Evolutionary conservation across 2,329 filamentous ascomycete species (phyloP).

Genomic region (Teratosphaeria pseudoeucalypti): DNA sequence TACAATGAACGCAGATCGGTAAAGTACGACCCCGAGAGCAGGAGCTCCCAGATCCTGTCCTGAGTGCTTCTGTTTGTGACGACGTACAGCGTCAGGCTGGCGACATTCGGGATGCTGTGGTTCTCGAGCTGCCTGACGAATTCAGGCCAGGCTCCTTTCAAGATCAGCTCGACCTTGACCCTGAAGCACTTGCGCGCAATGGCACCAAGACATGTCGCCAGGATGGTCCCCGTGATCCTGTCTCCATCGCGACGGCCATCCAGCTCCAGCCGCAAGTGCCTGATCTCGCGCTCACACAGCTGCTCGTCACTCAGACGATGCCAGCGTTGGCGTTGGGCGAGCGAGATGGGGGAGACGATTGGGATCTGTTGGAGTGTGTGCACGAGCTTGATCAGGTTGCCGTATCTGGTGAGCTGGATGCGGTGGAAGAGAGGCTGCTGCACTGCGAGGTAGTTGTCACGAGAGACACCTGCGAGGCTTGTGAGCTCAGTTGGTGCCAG

Average conservation of each 20-base stretch:
- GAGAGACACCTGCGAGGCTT: slow-evolving; percentile 6
- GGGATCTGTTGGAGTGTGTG: slow-evolving; percentile 7
- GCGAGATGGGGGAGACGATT: slow-evolving; percentile 10
- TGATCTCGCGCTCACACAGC: slow-evolving; percentile 12
- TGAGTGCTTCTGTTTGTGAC: background rate
- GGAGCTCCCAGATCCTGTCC: slow-evolving; percentile 9
- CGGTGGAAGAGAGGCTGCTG: slow-evolving; percentile 11
- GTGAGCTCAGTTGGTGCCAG: slow-evolving; percentile 8
- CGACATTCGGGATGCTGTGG: slow-evolving; percentile 8
- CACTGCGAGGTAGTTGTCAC: slow-evolving; percentile 13
- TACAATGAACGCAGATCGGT: slow-evolving; percentile 7
- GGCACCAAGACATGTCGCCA: slow-evolving; percentile 10
- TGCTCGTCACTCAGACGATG: slow-evolving; percentile 11
- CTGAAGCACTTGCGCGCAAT: slow-evolving; percentile 6
- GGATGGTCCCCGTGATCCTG: slow-evolving; percentile 3
- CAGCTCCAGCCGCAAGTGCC: slow-evolving; percentile 6
- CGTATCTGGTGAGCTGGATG: slow-evolving; percentile 6
- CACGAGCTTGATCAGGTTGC: slow-evolving; percentile 9
- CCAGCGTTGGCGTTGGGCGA: slow-evolving; percentile 11
- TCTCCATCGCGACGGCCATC: background rate
- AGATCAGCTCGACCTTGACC: slow-evolving; percentile 7
- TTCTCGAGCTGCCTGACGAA: slow-evolving; percentile 7
- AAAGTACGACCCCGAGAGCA: slow-evolving; percentile 11
- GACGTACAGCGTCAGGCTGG: slow-evolving; percentile 5
- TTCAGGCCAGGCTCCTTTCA: slow-evolving; percentile 4